Percentiles rank a stretch among this genome's conserved stretches.
Conservation (phyloP, 805 yeast genomes). For the fission yeast (Schizosaccharomyces pombe) region DNA sequence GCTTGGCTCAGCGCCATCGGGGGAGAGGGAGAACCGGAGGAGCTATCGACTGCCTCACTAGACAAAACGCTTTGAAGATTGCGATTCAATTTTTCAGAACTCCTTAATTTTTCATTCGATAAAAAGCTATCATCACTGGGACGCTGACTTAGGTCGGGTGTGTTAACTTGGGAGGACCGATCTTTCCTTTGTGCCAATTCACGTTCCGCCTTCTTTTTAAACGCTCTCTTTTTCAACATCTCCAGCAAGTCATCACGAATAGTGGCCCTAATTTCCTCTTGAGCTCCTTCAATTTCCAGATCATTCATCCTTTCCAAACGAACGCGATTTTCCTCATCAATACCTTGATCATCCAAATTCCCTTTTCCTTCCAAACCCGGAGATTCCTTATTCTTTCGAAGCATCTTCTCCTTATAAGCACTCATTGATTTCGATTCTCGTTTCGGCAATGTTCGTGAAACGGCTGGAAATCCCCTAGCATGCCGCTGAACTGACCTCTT, state of each 20-base stretch:
- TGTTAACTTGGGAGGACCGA: background rate
- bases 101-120: too few relatives aligned
- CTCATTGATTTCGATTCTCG: background rate
- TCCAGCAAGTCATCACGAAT: slow-evolving; percentile 8
- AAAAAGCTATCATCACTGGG: too few relatives aligned
- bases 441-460: background rate
- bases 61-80: background rate
- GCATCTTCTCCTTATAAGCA: background rate
- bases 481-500: background rate
- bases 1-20: background rate
- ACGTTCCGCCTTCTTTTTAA: background rate
- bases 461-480: background rate
- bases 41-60: background rate
- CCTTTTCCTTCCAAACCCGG: background rate
- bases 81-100: background rate
- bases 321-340: slow-evolving; percentile 8
- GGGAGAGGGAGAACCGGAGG: background rate
- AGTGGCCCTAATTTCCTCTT: slow-evolving; percentile 7
- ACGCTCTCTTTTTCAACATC: slow-evolving; percentile 6
- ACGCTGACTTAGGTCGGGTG: background rate
- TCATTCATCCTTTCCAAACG: slow-evolving; percentile 9
- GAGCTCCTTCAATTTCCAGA: slow-evolving; percentile 9
- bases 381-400: background rate
- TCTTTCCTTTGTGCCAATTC: background rate
- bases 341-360: background rate